These are phyloP conservation scores for Tetrapisispora namnaoensis DNA, from an alignment of 805 yeast genomes.

Conservation along the genomic window DNA sequence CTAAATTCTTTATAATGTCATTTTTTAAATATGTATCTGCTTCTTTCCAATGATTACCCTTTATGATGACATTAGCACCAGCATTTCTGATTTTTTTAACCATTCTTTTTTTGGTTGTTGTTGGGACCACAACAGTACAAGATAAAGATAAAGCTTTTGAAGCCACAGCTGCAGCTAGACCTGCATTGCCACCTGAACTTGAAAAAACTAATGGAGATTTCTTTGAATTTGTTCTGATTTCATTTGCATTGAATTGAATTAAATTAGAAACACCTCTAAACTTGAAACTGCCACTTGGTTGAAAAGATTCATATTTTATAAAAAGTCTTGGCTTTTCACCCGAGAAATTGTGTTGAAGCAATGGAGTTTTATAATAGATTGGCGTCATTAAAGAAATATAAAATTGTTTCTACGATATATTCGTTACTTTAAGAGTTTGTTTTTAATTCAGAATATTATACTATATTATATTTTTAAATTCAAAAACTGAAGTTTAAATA, in stretches of 20 bases:
- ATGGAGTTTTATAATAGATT: constrained; percentile 19
- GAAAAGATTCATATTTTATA: constrained; percentile 42
- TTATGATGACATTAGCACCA: constrained; percentile 43
- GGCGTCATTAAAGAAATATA: too few relatives aligned
- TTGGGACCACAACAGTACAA: constrained; percentile 53
- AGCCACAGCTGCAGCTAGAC: constrained; percentile 43
- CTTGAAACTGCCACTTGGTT: constrained; percentile 51
- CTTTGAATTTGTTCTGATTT: constrained; percentile 19
- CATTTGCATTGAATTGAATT: constrained; percentile 28
- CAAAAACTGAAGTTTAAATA: too few relatives aligned
- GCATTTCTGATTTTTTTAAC: constrained; percentile 27
- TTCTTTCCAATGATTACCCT: constrained; percentile 40
- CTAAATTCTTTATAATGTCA: constrained; percentile 19
- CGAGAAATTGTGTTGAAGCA: constrained; percentile 13
- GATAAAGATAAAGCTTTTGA: constrained; percentile 31
- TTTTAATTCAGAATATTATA: too few relatives aligned
- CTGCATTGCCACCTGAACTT: constrained; percentile 42
- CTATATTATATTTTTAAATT: too few relatives aligned
- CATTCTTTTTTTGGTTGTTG: constrained; percentile 37
- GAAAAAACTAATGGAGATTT: constrained; percentile 37
- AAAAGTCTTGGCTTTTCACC: constrained; percentile 26
- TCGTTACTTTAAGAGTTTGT: too few relatives aligned
- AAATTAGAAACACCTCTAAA: constrained; percentile 45
- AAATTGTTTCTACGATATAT: too few relatives aligned
- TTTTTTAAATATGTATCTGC: constrained; percentile 38